These are phyloP conservation scores for Pycnococcus provasolii DNA, from an alignment of 139 green algal genomes.

Conservation along the genomic window DNA sequence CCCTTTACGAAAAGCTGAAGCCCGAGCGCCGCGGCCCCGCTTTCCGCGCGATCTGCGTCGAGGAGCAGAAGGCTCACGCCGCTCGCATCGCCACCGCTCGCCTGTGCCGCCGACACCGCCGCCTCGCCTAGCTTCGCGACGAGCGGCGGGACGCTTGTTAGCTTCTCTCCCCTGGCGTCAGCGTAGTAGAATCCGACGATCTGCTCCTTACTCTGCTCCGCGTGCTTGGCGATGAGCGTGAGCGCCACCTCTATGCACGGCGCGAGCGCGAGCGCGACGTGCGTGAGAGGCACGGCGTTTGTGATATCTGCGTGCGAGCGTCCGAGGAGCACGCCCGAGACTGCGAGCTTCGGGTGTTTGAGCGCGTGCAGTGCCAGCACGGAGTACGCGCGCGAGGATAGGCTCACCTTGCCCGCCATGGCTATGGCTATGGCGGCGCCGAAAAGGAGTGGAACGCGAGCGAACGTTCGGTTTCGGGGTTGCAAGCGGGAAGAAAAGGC, in stretches of 20 bases:
- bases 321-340: constrained; percentile 49
- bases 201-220: constrained; percentile 4
- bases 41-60: too few species aligned
- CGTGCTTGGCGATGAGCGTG: constrained; percentile 27
- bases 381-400: constrained; percentile 2
- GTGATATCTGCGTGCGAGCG: constrained; percentile 30
- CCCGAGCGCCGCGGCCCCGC: too few species aligned
- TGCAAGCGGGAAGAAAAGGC: too few species aligned
- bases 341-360: constrained; percentile 42
- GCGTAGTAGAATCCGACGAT: constrained; percentile 65
- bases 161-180: constrained; percentile 27
- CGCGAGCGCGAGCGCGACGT: constrained; percentile 44
- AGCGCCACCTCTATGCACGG: constrained; percentile 48
- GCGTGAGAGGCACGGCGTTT: constrained; percentile 52
- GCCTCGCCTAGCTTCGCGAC: background rate
- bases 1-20: too few species aligned
- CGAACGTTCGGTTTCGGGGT: too few species aligned
- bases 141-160: background rate
- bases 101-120: background rate
- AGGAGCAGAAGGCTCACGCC: too few species aligned
- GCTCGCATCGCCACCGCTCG: background rate
- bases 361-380: constrained; percentile 47
- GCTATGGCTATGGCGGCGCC: too few species aligned
- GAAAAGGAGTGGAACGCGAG: too few species aligned
- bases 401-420: background rate